Conservation (phyloP, 352 stramenopile genomes). For the Globisporangium middletonii region DNA sequence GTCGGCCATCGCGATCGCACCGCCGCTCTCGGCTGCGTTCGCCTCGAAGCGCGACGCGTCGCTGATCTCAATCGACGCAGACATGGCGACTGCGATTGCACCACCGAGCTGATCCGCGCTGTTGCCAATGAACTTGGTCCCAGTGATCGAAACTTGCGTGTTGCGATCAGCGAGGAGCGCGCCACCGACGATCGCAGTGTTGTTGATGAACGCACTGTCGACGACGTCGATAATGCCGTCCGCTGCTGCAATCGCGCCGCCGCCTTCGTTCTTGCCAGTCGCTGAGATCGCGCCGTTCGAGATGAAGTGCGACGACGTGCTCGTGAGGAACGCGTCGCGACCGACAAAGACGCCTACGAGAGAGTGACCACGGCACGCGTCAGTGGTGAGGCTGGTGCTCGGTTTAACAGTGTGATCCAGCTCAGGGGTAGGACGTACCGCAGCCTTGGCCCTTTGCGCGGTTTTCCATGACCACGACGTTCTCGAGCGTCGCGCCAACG, state of each 20-base stretch:
- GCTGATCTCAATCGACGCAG: constrained; percentile 15
- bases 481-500: constrained; percentile 26
- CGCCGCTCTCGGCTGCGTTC: constrained; percentile 34
- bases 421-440: constrained; percentile 16
- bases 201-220: constrained; percentile 28
- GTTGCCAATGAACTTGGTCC: constrained; percentile 34
- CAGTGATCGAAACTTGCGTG: constrained; percentile 15
- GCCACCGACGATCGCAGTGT: constrained; percentile 43
- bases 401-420: not conserved
- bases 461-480: constrained; percentile 25
- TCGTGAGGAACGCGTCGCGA: constrained; percentile 27
- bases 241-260: constrained; percentile 36
- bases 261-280: constrained; percentile 53
- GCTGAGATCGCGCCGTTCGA: constrained; percentile 36
- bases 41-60: constrained; percentile 18
- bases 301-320: constrained; percentile 18
- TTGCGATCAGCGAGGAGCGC: constrained; percentile 35
- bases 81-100: constrained; percentile 22
- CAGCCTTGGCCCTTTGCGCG: constrained; percentile 37
- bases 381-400: not conserved
- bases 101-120: constrained; percentile 39
- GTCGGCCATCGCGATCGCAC: constrained; percentile 18
- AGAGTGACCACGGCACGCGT: not conserved
- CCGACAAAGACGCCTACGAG: constrained; percentile 41
- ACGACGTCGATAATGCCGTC: constrained; percentile 32